Percentiles rank a stretch among this genome's conserved stretches.
phyloP scores from a whole-genome alignment of 1,284 basidiomycete species.

The Ceratobasidium sp. region DNA sequence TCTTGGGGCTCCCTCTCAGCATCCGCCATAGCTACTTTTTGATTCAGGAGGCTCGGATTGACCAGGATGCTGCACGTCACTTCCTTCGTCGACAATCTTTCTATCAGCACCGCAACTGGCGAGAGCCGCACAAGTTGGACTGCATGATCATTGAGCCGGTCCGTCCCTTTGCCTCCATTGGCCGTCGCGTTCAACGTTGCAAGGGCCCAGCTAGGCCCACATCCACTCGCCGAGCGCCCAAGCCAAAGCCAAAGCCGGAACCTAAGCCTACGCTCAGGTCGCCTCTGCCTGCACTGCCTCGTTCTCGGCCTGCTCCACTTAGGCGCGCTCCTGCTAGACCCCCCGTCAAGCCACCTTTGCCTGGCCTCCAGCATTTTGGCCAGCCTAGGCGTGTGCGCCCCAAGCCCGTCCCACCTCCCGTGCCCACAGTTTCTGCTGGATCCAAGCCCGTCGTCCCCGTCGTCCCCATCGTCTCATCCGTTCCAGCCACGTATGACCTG shows the following conservation, averaged over 20 bases:
- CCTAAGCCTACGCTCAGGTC: too few relatives aligned
- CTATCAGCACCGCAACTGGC: constrained; percentile 11
- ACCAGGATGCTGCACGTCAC: not conserved
- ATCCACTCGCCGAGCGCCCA: too few relatives aligned
- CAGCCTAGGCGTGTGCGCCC: too few relatives aligned
- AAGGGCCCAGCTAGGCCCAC: not conserved
- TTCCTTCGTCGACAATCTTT: constrained; percentile 3
- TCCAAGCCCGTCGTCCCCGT: not conserved
- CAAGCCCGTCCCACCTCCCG: too few relatives aligned
- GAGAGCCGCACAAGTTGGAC: too few relatives aligned
- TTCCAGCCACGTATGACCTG: not conserved
- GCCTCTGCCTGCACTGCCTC: too few relatives aligned
- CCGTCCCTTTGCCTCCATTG: not conserved
- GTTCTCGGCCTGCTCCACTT: too few relatives aligned
- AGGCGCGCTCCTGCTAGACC: too few relatives aligned
- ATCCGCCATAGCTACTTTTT: constrained; percentile 5
- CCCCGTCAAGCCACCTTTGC: too few relatives aligned
- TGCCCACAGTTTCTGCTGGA: not conserved
- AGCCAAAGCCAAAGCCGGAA: too few relatives aligned
- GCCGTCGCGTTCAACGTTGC: not conserved
- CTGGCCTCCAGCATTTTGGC: too few relatives aligned
- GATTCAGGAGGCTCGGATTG: constrained; percentile 20
- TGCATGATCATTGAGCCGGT: not conserved
- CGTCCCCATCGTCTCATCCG: not conserved
- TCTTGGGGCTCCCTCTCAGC: constrained; percentile 19